A percentile compares a stretch with the other conserved stretches of the same genome.
Conservation (phyloP, 148 eudicot species). For the Vaccinium vitisidaea region DNA sequence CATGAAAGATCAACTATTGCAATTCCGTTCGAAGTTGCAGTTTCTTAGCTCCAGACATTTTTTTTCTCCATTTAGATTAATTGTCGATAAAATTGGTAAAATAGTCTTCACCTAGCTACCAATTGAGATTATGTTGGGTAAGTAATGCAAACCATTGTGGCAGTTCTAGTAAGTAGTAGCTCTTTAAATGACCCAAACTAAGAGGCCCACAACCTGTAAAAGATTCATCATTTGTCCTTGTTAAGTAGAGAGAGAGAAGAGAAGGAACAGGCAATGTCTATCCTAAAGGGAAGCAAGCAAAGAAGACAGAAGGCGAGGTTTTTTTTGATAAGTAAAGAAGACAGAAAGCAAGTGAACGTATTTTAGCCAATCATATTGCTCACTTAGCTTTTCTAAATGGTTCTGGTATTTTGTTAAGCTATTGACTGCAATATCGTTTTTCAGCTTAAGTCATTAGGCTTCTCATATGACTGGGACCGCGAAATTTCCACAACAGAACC, state of each 20-base stretch:
- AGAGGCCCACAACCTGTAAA: not conserved
- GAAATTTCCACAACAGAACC: constrained; percentile 98
- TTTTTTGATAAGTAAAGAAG: not conserved
- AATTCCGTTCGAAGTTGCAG: not conserved
- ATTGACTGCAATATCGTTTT: constrained; percentile 23
- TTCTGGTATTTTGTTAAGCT: constrained; percentile 11
- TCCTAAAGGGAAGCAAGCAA: not conserved
- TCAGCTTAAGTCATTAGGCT: constrained; percentile 92
- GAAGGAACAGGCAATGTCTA: not conserved
- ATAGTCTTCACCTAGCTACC: not conserved
- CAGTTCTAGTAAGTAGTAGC: not conserved
- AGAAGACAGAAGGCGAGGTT: not conserved
- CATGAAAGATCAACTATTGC: not conserved
- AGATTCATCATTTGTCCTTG: not conserved
- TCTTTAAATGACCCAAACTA: not conserved
- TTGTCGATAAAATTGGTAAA: not conserved
- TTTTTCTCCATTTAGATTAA: not conserved
- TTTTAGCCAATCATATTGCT: not conserved
- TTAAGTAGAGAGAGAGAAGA: constrained; percentile 6
- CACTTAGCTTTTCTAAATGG: not conserved
- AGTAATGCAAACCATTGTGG: not conserved
- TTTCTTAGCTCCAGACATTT: not conserved
- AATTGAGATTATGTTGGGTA: not conserved
- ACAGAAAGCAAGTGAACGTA: not conserved
- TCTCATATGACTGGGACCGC: constrained; percentile 99